Evolutionary conservation across 1,284 basidiomycete species (phyloP), one percentile per base, ranked within the genome.

Genomic region (Earliella scabrosa): DNA sequence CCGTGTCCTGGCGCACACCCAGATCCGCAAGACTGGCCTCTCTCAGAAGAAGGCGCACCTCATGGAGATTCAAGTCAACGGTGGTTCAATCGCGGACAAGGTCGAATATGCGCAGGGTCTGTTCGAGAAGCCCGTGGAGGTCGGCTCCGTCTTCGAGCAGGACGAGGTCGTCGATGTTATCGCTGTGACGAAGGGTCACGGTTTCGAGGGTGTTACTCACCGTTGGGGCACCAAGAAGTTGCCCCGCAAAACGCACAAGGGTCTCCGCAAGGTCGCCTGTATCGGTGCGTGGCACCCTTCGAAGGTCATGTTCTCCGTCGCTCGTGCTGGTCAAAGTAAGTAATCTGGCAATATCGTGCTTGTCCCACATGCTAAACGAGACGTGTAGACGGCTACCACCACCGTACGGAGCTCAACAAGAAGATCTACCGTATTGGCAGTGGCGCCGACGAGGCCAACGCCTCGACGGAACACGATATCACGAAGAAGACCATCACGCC

Each of bases 31-130:
- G 87, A 99, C 97, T 38, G 94, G 95, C 72, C 89, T 99, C 69
- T 86, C 85, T 72, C 97, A 99, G 83, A 99, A 99, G 93, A 99
- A 97, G 87, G 97, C 97, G 35, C 97, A 99, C 82, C 86, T 99
- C 52, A 98, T 98, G 96, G 97, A 99, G 85, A 97, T 99, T 76
- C 97, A 99, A 81, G 88, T 99, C 73, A 99, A 99, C 82, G 97
- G 97, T 78, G 97, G 97, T 63, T 93, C 92, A 40, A 76, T 98
- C 65, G 85, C 95, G 44, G 97, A 99, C 85, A 99, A 99, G 86
- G 96, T 99, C 75, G 93, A 96, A 75, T 99, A 91, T 71, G 93
- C 96, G 65, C 90, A 96, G 69, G 88, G 87, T 51, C 82, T 98
- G 75, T 99, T 99, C 71, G 97, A 99, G 83, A 98, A 99, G 87